These are phyloP conservation scores for Verticillium longisporum DNA, from an alignment of 2,329 filamentous ascomycete species.

Conservation along the genomic window DNA sequence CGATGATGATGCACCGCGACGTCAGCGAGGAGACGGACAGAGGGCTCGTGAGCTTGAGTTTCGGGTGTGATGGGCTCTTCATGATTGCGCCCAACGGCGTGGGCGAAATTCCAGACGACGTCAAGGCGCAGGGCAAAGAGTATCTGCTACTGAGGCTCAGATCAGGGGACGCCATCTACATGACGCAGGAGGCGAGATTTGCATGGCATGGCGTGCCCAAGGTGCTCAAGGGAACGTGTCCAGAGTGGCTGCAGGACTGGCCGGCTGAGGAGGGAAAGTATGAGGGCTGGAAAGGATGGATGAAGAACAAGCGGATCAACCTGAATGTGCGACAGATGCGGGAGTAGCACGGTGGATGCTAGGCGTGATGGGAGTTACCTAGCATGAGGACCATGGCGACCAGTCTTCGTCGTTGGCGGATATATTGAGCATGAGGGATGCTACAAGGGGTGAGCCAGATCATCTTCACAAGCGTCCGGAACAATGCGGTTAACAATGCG, in stretches of 20 bases:
- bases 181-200: slow-evolving; percentile 74
- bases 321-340: slow-evolving; percentile 86
- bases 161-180: slow-evolving; percentile 86
- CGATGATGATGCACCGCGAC: slow-evolving; percentile 86
- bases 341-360: background rate
- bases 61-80: slow-evolving; percentile 88
- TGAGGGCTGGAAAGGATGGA: slow-evolving; percentile 76
- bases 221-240: slow-evolving; percentile 73
- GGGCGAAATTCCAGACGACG: slow-evolving; percentile 15
- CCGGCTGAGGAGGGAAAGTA: slow-evolving; percentile 52
- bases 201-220: slow-evolving; percentile 96
- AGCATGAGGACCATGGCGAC: too few species aligned
- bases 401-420: background rate
- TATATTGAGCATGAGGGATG: too few species aligned
- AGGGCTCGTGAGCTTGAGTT: slow-evolving; percentile 75
- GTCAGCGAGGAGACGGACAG: slow-evolving; percentile 78
- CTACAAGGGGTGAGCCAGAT: too few species aligned
- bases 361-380: too few species aligned
- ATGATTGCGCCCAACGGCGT: slow-evolving; percentile 64
- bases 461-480: too few species aligned
- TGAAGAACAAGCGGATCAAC: slow-evolving; percentile 82
- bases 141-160: slow-evolving; percentile 60
- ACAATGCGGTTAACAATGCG: too few species aligned
- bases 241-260: slow-evolving; percentile 67
- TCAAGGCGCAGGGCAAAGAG: slow-evolving; percentile 26